phyloP scores from a whole-genome alignment of 2,329 filamentous ascomycete species.

The Neopestalotiopsis clavispora region DNA sequence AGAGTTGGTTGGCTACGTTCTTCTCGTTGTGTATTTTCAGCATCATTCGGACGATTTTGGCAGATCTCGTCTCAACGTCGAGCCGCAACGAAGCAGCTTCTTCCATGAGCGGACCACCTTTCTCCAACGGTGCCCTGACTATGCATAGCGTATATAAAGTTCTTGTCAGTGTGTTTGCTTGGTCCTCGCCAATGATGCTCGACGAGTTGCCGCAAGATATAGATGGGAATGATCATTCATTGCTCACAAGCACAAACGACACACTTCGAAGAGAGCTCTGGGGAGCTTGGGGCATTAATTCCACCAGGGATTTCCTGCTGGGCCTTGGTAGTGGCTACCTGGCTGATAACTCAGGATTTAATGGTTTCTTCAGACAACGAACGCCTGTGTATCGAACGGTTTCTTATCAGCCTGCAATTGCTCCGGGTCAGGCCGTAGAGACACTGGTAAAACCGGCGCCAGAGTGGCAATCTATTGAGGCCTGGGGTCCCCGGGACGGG shows the following conservation, averaged over 20 bases:
- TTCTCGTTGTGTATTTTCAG: constrained; percentile 65
- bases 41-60: constrained; percentile 55
- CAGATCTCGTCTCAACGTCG: constrained; percentile 47
- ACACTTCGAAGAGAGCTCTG: constrained; percentile 54
- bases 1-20: constrained; percentile 57
- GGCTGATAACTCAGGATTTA: constrained; percentile 40
- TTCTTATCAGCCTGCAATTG: constrained; percentile 38
- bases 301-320: constrained; percentile 55
- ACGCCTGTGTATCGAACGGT: constrained; percentile 37
- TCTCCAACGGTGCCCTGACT: constrained; percentile 32
- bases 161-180: constrained; percentile 54
- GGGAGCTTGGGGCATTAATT: constrained; percentile 49
- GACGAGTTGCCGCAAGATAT: constrained; percentile 48
- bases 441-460: constrained; percentile 40
- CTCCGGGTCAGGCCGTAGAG: constrained; percentile 38
- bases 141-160: constrained; percentile 58
- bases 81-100: constrained; percentile 31
- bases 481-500: constrained; percentile 39
- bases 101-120: constrained; percentile 29
- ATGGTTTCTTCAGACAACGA: constrained; percentile 47
- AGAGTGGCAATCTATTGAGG: constrained; percentile 45
- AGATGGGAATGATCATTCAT: constrained; percentile 49
- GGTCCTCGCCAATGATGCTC: constrained; percentile 47
- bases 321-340: constrained; percentile 50
- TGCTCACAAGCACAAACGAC: constrained; percentile 48